These are phyloP conservation scores for Boletales sp. DNA, from an alignment of 768 basidiomycete genomes.

Conservation along the genomic window DNA sequence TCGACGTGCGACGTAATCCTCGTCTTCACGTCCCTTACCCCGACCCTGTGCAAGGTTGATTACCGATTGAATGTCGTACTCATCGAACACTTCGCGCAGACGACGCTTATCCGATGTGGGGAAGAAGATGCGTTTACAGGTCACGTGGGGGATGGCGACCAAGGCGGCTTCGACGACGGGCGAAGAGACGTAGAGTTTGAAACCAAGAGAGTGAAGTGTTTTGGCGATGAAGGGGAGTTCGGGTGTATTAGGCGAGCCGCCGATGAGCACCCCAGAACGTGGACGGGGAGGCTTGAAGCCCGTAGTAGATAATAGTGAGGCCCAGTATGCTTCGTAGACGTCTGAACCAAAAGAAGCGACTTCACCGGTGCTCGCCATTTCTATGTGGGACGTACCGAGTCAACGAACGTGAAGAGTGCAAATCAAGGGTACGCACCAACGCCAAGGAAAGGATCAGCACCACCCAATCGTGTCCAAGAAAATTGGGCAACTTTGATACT, in stretches of 20 bases:
- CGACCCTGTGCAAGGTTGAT: constrained; percentile 87
- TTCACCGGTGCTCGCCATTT: constrained; percentile 98
- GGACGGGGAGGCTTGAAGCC: constrained; percentile 89
- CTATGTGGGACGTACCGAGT: constrained; percentile 33
- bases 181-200: constrained; percentile 92
- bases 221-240: constrained; percentile 85
- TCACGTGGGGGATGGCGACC: constrained; percentile 72
- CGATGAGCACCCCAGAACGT: constrained; percentile 85
- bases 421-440: constrained; percentile 60
- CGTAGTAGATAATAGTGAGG: constrained; percentile 89
- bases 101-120: constrained; percentile 95
- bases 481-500: constrained; percentile 98
- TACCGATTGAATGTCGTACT: constrained; percentile 91
- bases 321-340: constrained; percentile 95
- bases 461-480: constrained; percentile 94
- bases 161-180: constrained; percentile 75
- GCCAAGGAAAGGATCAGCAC: constrained; percentile 95
- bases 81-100: constrained; percentile 88
- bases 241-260: constrained; percentile 84
- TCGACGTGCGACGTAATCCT: constrained; percentile 95
- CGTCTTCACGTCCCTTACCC: constrained; percentile 73
- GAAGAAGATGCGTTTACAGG: constrained; percentile 90
- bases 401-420: not conserved
- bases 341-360: constrained; percentile 94
- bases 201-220: constrained; percentile 78